These are phyloP conservation scores for Tulasnella sp. DNA, from an alignment of 768 basidiomycete species.

Conservation along the genomic window DNA sequence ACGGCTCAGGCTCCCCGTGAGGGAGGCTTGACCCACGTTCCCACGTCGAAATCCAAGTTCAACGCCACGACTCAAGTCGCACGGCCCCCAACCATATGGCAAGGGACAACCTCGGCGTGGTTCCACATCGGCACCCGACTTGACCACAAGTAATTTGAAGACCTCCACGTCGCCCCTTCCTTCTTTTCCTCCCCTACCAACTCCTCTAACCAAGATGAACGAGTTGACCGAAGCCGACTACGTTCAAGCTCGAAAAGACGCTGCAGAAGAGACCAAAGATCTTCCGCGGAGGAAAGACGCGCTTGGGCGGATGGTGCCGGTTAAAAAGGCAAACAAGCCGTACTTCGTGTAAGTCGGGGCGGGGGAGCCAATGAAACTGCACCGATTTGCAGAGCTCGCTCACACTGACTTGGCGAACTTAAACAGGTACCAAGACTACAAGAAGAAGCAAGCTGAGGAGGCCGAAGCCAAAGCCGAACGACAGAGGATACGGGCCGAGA, in stretches of 20 bases:
- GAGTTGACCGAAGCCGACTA: conserved; percentile 5
- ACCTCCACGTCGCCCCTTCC: not conserved
- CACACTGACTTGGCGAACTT: too few relatives aligned
- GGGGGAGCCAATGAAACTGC: not conserved
- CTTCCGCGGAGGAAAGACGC: conserved; percentile 40
- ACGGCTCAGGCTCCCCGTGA: too few relatives aligned
- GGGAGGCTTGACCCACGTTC: not conserved
- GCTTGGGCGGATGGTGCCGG: conserved; percentile 66
- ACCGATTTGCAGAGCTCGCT: conserved; percentile 32
- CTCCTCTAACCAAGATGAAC: not conserved
- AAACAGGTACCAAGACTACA: conserved; percentile 32
- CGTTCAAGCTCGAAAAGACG: conserved; percentile 11
- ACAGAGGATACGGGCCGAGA: conserved; percentile 66
- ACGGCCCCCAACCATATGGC: not conserved
- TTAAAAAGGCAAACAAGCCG: conserved; percentile 79
- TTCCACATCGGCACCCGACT: not conserved
- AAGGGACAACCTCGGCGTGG: not conserved
- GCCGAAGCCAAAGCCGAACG: conserved; percentile 45
- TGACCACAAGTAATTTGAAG: not conserved
- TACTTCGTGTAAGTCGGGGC: conserved; percentile 64
- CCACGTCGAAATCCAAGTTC: not conserved
- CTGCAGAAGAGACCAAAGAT: conserved; percentile 21
- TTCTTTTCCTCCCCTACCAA: not conserved
- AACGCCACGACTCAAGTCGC: not conserved
- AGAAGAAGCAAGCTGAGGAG: conserved; percentile 56